phyloP scores from a whole-genome alignment of 768 basidiomycete species.

The Trametes cinnabarina region DNA sequence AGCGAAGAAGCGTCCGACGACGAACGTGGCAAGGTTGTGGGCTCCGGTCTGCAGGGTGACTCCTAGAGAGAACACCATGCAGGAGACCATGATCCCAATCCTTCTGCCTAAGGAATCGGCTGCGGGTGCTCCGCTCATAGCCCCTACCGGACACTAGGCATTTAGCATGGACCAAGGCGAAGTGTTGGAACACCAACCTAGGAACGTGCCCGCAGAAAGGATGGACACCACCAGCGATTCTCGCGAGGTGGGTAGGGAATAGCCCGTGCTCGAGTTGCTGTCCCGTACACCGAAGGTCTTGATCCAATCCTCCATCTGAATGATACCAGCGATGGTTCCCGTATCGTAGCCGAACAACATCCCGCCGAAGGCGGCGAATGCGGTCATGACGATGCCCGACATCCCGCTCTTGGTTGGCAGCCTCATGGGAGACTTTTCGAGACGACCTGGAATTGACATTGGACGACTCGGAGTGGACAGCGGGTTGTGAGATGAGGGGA shows the following conservation, averaged over 20 bases:
- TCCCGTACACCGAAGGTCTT: constrained; percentile 23
- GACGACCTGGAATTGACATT: background rate
- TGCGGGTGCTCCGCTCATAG: constrained; percentile 47
- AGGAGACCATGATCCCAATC: constrained; percentile 43
- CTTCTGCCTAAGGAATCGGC: constrained; percentile 54
- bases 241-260: constrained; percentile 37
- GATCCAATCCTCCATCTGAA: constrained; percentile 58
- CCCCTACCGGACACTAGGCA: constrained; percentile 30
- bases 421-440: constrained; percentile 3
- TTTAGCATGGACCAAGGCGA: background rate
- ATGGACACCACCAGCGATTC: constrained; percentile 58
- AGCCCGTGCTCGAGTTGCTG: constrained; percentile 6
- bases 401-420: constrained; percentile 16
- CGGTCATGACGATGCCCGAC: constrained; percentile 33
- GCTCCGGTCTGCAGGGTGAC: background rate
- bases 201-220: constrained; percentile 82
- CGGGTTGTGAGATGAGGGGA: no score
- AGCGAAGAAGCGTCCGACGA: constrained; percentile 70
- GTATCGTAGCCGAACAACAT: constrained; percentile 57
- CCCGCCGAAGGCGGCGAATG: constrained; percentile 35
- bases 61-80: constrained; percentile 55
- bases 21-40: constrained; percentile 49
- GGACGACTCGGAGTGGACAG: background rate
- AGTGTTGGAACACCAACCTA: constrained; percentile 36
- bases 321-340: constrained; percentile 75